Evolutionary conservation across 2,329 filamentous ascomycete genomes (phyloP), one percentile per base, ranked within the genome.

Genomic region (Trichoderma polysporum): DNA sequence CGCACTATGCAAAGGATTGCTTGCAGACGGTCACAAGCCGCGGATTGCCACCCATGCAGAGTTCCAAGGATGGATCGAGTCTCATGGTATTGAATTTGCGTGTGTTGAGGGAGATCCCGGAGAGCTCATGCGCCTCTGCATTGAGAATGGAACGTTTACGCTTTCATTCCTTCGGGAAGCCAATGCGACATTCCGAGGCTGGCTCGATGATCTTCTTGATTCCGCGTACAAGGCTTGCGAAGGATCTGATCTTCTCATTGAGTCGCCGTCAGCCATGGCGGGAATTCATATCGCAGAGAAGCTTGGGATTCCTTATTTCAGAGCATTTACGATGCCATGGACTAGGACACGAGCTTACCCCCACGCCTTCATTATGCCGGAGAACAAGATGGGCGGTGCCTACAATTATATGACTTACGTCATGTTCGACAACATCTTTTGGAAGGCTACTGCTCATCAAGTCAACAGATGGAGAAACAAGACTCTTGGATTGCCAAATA

Each of bases 261-360:
- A 99, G 77, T 97, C 92, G 54, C 95, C 95, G 0, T 97, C 92
- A 66, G 93, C 95, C 15, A 99, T 99, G 95, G 93, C 91, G 0
- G 95, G 95, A 29, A 97, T 99, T 63, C 95, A 99, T 77, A 97
- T 99, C 71, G 95, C 95, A 1, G 95, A 99, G 79, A 93, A 93
- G 27, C 84, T 99, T 2, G 85, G 88, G 15, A 96, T 99, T 52
- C 95, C 95, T 0, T 99, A 99, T 78, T 98, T 98, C 82, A 89
- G 95, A 66, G 94, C 94, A 0, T 99, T 99, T 76, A 97, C 93
- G 19, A 99, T 99, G 95, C 95, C 95, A 0, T 99, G 95, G 95
- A 97, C 95, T 0, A 89, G 94, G 57, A 99, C 95, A 17, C 86
- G 95, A 62, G 93, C 94, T 0, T 99, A 99, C 73, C 95, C 95